Base-by-base conservation (phyloP, 148 eudicot genomes). In the Fallopia convolvulus region DNA sequence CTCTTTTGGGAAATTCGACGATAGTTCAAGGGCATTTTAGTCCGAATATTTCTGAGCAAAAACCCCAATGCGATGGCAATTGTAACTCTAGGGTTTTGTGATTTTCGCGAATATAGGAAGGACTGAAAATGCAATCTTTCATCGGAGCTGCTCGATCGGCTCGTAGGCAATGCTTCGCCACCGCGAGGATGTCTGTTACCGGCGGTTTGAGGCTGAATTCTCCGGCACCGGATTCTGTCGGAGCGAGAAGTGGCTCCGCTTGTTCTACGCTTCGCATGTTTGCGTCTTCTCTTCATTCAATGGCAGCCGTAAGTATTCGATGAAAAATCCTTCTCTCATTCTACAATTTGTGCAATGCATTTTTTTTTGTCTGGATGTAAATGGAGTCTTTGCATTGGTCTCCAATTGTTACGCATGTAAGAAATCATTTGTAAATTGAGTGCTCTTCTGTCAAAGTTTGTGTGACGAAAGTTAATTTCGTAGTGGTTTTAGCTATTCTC, bases 81-180 rank as follows among this genome's bases (percentile, higher is more conserved):
- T 61, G 21, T 3, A 23, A 61, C 26, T 5, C 8, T 61, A 61
- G 68, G 68, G 68, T 23, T 61, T 61, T 61, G 17, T 61, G 68
- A 11, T 61, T 26, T 61, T 61, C 68, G 68, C 68, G 15, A 9
- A 61, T 6, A 23, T 6, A 23, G 36, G 36, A 23, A 18, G 68
- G 65, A 58, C 8, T 23, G 36, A 61, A 21, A 23, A 61, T 61
- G 68, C 68, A 61, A 61, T 61, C 36, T 11, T 26, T 61, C 68
- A 23, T 61, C 68, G 68, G 68, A 26, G 68, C 36, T 36, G 68
- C 4, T 61, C 68, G 68, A 61, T 61, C 68, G 68, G 68, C 39
- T 61, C 68, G 68, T 61, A 26, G 26, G 36, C 68, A 21, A 26
- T 61, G 68, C 68, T 26, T 23, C 3, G 5, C 68, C 33, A 3